Base-by-base conservation (phyloP, 352 stramenopile genomes). In the Pythium phragmitis region DNA sequence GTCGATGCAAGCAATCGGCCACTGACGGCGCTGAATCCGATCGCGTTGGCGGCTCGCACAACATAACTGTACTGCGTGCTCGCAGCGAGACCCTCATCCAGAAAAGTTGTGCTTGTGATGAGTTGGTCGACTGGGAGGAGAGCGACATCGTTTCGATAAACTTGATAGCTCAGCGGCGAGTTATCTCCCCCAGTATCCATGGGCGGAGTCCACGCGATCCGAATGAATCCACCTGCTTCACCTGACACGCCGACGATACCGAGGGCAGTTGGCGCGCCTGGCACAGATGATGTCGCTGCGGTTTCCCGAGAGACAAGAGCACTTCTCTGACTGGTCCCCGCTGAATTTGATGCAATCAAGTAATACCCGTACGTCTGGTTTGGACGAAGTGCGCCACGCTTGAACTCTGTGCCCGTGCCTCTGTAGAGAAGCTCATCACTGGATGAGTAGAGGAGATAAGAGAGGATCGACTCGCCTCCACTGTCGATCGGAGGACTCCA, bases 291-390 rank as follows among this genome's bases (percentile, higher is more conserved):
- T 0, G 12, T 51, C 4, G 30, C 41, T 26, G 58, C 49, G 0
- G 79, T 90, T 30, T 42, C 60, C 12, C 46, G 65, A 43, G 54
- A 57, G 0, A 82, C 49, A 1, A 65, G 1, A 0, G 46, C 13
- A 23, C 67, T 85, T 7, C 21, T 47, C 6, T 59, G 41, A 51
- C 79, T 87, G 7, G 73, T 71, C 8, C 81, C 81, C 9, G 59
- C 70, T 1, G 58, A 51, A 60, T 90, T 90, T 41, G 60, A 80
- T 7, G 81, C 70, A 3, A 54, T 47, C 14, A 87, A 53, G 1
- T 50, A 58, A 57, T 88, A 90, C 1, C 65, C 60, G 42, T 90
- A 88, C 19, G 62, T 64, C 14, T 75, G 83, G 26, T 75, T 81
- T 3, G 66, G 68, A 7, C 26, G 55, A 19, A 90, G 46, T 0